Base-by-base conservation (phyloP, 1,139 yeast genomes). In the Scheffersomyces illinoinensis region DNA sequence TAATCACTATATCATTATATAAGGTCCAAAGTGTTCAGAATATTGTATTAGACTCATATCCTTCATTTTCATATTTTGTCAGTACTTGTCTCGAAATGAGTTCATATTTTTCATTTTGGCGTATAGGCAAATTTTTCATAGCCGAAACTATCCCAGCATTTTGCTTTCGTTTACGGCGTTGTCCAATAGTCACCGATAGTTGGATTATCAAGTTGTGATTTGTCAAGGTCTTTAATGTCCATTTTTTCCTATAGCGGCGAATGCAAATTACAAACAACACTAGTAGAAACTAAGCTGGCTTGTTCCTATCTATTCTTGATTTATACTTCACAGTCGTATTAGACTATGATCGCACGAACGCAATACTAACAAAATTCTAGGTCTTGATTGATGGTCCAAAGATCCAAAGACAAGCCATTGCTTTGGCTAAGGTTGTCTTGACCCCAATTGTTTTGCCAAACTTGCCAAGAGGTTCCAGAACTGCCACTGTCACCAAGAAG, bases 341-440 rank as follows among this genome's bases (percentile, higher is more conserved):
- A 10, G 23, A 47, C 19, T 52, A 5, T 17, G 23, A 24, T 12
- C 7, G 6, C 48, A 1, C 49, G 19, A n/a, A 46, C 19, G 12
- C 12, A 55, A 58, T 72, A 73, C 77, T 74, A 74, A 73, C 77
- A 63, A 60, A 46, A 19, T 59, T 61, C 56, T 74, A 89, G 93
- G 93, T 89, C 76, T 89, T 95, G 79, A 82, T 96, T 75, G 99
- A 96, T 80, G 99, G 99, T 81, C 99, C 99, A 83, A 81, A 88
- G 75, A 90, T 95, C 76, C 87, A 90, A 78, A 93, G 99, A 85
- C 98, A 95, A 86, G 88, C 97, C 70, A 82, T 90, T 77, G 76
- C 90, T 71, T 89, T 95, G 79, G 91, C 88, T 76, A 90, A 89
- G 83, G 91, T 91, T 78, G 91, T 90, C 73, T 88, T 96, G 82